phyloP scores from a whole-genome alignment of 176 grass and related monocot genomes.

The Otatea glauca region DNA sequence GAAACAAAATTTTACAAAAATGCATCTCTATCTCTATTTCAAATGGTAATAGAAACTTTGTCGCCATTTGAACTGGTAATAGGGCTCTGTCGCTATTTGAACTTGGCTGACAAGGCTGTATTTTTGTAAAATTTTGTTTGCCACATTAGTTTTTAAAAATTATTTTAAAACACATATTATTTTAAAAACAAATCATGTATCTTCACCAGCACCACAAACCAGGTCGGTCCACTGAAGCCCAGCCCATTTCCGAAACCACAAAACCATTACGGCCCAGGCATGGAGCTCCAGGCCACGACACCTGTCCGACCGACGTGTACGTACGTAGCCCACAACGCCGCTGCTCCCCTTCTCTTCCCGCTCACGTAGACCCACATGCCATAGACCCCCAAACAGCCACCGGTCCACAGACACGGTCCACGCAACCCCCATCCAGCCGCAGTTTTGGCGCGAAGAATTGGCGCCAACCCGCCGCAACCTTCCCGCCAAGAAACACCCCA shows the following conservation, averaged over 20 bases:
- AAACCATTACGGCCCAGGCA: neutral
- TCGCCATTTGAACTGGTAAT: no score
- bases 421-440: neutral
- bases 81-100: no score
- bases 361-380: neutral
- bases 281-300: neutral
- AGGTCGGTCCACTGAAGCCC: neutral
- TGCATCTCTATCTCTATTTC: no score
- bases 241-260: neutral
- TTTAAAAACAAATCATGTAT: no score
- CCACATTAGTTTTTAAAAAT: no score
- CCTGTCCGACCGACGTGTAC: neutral
- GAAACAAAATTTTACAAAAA: no score
- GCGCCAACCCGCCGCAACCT: constrained; percentile 51
- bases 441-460: constrained; percentile 56
- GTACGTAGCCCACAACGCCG: neutral
- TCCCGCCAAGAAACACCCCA: constrained; percentile 48
- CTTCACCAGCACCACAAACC: no score
- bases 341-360: neutral
- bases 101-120: no score
- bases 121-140: no score
- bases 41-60: no score
- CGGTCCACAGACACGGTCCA: constrained; percentile 16
- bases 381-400: neutral
- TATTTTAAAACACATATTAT: no score